Evolutionary conservation across 2,329 filamentous ascomycete species (phyloP).

Genomic region (Torrubiella hemipterigena): DNA sequence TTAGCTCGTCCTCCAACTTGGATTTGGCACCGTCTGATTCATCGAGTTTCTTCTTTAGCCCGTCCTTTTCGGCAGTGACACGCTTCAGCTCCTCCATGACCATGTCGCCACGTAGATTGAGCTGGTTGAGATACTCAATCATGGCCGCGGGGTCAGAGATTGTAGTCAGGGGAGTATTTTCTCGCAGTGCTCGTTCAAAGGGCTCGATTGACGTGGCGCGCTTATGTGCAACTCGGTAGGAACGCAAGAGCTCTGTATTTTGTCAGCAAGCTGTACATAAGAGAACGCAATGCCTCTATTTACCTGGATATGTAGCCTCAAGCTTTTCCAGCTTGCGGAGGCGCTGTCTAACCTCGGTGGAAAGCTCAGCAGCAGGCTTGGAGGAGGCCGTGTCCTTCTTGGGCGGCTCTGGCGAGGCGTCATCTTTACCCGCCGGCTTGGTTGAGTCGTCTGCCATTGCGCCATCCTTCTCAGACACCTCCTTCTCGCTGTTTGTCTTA

Average conservation of each 20-base stretch:
- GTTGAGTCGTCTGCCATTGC: conserved; percentile 10
- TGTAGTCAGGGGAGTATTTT: conserved; percentile 83
- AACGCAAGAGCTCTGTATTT: conserved; percentile 65
- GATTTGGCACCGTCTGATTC: conserved; percentile 52
- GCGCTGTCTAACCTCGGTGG: conserved; percentile 62
- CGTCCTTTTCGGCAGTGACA: conserved; percentile 70
- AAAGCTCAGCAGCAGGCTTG: conserved; percentile 61
- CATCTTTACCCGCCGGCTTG: conserved; percentile 6
- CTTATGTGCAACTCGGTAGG: conserved; percentile 83
- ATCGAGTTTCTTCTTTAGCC: conserved; percentile 65
- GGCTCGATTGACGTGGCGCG: conserved; percentile 80
- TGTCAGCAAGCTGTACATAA: conserved; percentile 3
- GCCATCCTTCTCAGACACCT: conserved; percentile 7
- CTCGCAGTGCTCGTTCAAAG: conserved; percentile 82
- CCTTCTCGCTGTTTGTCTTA: conserved; percentile 8
- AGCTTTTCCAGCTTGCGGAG: conserved; percentile 82
- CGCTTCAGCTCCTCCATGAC: conserved; percentile 87
- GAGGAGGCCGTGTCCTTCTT: conserved; percentile 10
- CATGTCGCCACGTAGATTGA: conserved; percentile 81
- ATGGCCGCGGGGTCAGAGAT: conserved; percentile 77
- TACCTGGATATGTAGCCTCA: conserved; percentile 77
- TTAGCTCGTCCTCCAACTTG: conserved; percentile 51
- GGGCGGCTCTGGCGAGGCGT: conserved; percentile 6
- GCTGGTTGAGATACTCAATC: conserved; percentile 79
- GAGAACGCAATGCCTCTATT: conserved; percentile 3